Percentiles rank a stretch among this genome's conserved stretches.
These are phyloP conservation scores for Tubosaeta sp. DNA, from an alignment of 768 basidiomycete genomes.

Conservation along the genomic window DNA sequence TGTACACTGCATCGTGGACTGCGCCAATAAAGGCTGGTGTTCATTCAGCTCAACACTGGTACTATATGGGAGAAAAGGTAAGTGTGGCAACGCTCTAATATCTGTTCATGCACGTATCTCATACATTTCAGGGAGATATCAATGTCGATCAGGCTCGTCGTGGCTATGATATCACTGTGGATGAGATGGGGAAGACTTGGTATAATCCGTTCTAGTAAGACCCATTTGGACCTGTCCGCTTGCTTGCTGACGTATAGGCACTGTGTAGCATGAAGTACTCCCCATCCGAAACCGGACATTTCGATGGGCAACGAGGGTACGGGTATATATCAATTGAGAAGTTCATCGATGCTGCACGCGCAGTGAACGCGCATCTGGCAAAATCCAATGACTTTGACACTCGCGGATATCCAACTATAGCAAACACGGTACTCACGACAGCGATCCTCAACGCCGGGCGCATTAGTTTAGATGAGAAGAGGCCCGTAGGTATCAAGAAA, in stretches of 20 bases:
- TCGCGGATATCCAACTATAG: conserved; percentile 81
- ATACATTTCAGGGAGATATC: conserved; percentile 69
- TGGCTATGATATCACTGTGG: conserved; percentile 86
- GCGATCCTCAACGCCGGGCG: conserved; percentile 89
- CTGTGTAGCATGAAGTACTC: conserved; percentile 84
- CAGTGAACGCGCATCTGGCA: conserved; percentile 66
- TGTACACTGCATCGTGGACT: conserved; percentile 94
- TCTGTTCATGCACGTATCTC: neutral
- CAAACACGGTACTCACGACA: conserved; percentile 82
- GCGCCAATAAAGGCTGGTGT: conserved; percentile 88
- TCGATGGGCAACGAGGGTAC: conserved; percentile 92
- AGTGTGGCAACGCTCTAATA: conserved; percentile 1
- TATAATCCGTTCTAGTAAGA: conserved; percentile 90
- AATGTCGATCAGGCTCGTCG: conserved; percentile 90
- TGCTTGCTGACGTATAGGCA: conserved; percentile 5
- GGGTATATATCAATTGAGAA: conserved; percentile 90
- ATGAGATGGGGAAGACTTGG: conserved; percentile 80
- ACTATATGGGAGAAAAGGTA: conserved; percentile 92
- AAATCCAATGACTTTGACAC: conserved; percentile 71
- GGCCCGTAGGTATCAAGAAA: conserved; percentile 75
- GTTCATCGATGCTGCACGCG: conserved; percentile 80
- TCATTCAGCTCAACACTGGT: conserved; percentile 89
- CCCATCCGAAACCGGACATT: conserved; percentile 85
- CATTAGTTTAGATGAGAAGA: conserved; percentile 85
- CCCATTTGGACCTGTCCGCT: neutral